Evolutionary conservation across 805 yeast genomes (phyloP).

Genomic region (Saccharomycopsis fodiens): DNA sequence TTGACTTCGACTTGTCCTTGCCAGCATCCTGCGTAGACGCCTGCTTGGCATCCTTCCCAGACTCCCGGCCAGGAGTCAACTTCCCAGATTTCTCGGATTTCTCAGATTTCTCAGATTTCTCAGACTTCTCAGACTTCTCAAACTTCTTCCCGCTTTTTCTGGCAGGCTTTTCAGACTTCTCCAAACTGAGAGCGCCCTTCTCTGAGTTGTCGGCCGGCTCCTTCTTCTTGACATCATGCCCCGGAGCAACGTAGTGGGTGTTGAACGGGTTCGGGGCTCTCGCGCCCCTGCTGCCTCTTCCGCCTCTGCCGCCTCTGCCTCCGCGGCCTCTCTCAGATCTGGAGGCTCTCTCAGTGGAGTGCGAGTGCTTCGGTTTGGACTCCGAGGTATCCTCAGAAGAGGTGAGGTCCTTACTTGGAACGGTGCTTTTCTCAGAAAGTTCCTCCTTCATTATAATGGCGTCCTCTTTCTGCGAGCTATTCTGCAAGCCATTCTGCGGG

Average conservation of each 20-base stretch:
- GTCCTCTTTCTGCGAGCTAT: too few species aligned
- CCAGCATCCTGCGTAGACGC: background rate
- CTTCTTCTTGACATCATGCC: background rate
- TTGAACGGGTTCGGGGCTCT: background rate
- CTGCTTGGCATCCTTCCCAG: background rate
- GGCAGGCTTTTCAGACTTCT: background rate
- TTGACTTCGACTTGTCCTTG: background rate
- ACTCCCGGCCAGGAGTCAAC: too few species aligned
- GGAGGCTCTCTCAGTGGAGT: too few species aligned
- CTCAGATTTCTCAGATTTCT: background rate
- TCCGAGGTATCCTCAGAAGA: too few species aligned
- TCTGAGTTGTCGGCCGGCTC: background rate
- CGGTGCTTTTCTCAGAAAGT: too few species aligned
- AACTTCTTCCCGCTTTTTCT: background rate
- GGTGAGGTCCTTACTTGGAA: too few species aligned
- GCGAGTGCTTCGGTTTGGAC: too few species aligned
- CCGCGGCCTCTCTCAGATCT: background rate
- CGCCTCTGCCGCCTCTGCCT: background rate
- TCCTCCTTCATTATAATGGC: too few species aligned
- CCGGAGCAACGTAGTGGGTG: background rate
- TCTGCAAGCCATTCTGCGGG: too few species aligned
- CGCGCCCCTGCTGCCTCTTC: background rate
- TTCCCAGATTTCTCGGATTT: background rate
- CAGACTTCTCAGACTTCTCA: background rate
- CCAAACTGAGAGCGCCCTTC: too few species aligned